phyloP scores from a whole-genome alignment of 2,329 filamentous ascomycete species.

The Teratosphaeria gauchensis region DNA sequence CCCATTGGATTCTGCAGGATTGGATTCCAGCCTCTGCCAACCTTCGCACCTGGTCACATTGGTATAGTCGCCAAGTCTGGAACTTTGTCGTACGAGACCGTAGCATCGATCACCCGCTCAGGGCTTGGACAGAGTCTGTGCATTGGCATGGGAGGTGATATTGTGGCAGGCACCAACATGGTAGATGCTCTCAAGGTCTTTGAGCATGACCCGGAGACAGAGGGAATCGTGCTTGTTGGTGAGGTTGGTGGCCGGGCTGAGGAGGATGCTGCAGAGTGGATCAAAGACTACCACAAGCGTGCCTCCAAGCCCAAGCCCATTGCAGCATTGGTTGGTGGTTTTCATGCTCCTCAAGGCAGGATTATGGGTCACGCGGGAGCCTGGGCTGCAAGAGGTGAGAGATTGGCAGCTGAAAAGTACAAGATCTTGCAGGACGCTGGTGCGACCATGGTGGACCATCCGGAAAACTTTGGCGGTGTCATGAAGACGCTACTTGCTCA shows the following conservation, averaged over 20 bases:
- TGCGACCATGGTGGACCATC: conserved; percentile 63
- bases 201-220: conserved; percentile 55
- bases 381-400: conserved; percentile 58
- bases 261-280: conserved; percentile 64
- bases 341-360: conserved; percentile 51
- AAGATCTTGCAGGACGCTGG: conserved; percentile 56
- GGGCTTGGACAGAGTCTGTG: conserved; percentile 69
- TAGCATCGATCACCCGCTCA: conserved; percentile 62
- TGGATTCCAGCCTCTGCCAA: conserved; percentile 68
- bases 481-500: conserved; percentile 53
- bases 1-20: conserved; percentile 60
- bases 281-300: conserved; percentile 52
- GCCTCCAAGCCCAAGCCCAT: conserved; percentile 60
- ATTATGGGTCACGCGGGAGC: conserved; percentile 77
- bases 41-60: conserved; percentile 58
- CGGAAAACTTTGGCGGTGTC: conserved; percentile 60
- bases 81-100: conserved; percentile 70
- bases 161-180: conserved; percentile 64
- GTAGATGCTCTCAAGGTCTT: conserved; percentile 61
- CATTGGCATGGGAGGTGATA: conserved; percentile 68
- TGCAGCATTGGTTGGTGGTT: conserved; percentile 59
- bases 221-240: conserved; percentile 62
- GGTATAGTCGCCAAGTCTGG: conserved; percentile 75
- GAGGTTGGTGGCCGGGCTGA: conserved; percentile 64
- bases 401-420: conserved; percentile 55